Percentiles rank a stretch among this genome's conserved stretches.
Evolutionary conservation across 768 basidiomycete species (phyloP).

Genomic region (Krasilnikovozyma curviuscula): DNA sequence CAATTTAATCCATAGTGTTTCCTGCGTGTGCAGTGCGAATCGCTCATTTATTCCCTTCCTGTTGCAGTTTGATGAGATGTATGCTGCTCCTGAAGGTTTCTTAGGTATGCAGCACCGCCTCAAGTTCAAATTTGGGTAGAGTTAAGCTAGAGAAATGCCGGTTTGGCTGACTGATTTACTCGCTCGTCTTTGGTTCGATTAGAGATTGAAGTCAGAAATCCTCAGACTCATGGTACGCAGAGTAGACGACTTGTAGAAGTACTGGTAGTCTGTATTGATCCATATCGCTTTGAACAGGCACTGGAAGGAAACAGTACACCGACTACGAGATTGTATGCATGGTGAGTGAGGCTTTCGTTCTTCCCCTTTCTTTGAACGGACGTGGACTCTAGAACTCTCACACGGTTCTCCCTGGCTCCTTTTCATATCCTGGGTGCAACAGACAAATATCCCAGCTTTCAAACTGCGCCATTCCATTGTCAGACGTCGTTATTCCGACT

Average conservation of each 20-base stretch:
- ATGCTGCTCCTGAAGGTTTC: constrained; percentile 74
- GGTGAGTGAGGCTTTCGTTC: constrained; percentile 32
- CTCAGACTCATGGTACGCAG: constrained; percentile 75
- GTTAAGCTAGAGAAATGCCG: too few relatives aligned
- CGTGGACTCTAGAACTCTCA: neutral
- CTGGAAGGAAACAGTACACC: constrained; percentile 97
- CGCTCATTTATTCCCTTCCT: neutral
- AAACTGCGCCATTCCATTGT: constrained; percentile 85
- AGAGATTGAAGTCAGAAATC: constrained; percentile 92
- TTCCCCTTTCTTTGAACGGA: neutral
- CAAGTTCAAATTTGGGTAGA: neutral
- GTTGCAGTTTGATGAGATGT: constrained; percentile 69
- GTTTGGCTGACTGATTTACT: neutral
- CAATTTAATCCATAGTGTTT: neutral
- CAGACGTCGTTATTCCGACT: constrained; percentile 73
- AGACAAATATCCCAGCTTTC: constrained; percentile 99
- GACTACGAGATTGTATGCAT: constrained; percentile 98
- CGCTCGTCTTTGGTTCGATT: neutral
- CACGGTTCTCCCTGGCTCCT: neutral
- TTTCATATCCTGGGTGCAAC: neutral
- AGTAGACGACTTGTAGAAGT: neutral
- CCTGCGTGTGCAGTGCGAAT: neutral
- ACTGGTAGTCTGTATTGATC: neutral
- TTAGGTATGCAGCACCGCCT: neutral
- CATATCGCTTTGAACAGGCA: constrained; percentile 37